Evolutionary conservation across 257 asterid species (phyloP).

Genomic region (Pogostemon cablin): DNA sequence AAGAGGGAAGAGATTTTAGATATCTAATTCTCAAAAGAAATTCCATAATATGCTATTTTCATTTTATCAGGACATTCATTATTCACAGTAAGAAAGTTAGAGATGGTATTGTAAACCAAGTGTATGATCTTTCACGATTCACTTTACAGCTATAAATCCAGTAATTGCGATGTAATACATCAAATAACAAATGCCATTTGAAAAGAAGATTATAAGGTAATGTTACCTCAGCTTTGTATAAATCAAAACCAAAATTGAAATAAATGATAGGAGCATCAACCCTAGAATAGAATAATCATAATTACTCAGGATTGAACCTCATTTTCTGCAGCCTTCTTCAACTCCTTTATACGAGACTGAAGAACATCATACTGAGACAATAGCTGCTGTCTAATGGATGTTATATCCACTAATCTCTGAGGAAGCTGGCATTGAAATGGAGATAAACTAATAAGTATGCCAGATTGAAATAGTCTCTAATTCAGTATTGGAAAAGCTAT

Average conservation of each 20-base stretch:
- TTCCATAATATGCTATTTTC: background rate
- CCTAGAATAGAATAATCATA: constrained; percentile 13
- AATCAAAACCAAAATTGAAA: background rate
- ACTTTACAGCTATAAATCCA: constrained; percentile 8
- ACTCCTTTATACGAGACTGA: constrained; percentile 86
- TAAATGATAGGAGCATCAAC: constrained; percentile 1
- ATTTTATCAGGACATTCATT: background rate
- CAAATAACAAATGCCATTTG: background rate
- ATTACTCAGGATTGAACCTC: constrained; percentile 57
- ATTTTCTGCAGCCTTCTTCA: constrained; percentile 79
- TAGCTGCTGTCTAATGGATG: constrained; percentile 76
- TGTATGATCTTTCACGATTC: constrained; percentile 13
- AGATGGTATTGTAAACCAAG: background rate
- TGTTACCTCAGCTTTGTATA: background rate
- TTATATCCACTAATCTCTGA: constrained; percentile 67
- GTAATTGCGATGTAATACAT: constrained; percentile 10
- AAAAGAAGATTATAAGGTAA: background rate
- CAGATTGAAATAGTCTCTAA: constrained; percentile 18
- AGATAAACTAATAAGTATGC: constrained; percentile 26
- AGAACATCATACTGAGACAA: constrained; percentile 89
- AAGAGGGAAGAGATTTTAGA: background rate
- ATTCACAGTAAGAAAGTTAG: constrained; percentile 2
- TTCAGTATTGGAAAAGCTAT: background rate
- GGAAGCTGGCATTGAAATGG: constrained; percentile 67
- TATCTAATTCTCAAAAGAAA: background rate